A percentile compares a stretch with the other conserved stretches of the same genome.
Conservation (phyloP, 116 monocot genomes). For the Zostera marina region DNA sequence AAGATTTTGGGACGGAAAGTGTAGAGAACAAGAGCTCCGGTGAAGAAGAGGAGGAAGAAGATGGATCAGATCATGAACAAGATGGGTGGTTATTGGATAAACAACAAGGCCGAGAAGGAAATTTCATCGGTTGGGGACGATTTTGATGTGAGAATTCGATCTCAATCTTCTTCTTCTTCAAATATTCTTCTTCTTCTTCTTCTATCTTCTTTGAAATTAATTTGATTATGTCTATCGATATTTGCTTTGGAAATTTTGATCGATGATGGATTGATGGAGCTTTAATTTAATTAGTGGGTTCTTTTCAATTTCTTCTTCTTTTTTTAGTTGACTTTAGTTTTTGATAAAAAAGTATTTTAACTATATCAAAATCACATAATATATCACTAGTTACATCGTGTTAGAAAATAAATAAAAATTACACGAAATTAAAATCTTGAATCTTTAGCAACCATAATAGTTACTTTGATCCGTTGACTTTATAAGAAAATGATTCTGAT, state of each 20-base stretch:
- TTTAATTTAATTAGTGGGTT: not conserved
- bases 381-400: too few species aligned
- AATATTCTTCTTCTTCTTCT: not conserved
- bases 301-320: too few species aligned
- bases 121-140: conserved; percentile 30
- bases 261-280: not conserved
- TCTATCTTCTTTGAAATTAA: not conserved
- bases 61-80: conserved; percentile 46
- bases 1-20: too few species aligned
- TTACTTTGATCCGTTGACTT: too few species aligned
- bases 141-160: conserved; percentile 14
- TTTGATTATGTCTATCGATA: not conserved
- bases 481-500: too few species aligned
- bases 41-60: not conserved
- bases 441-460: too few species aligned
- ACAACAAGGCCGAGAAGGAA: conserved; percentile 30
- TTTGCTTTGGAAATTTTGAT: not conserved
- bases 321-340: too few species aligned
- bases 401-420: too few species aligned
- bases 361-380: too few species aligned
- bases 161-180: too few species aligned
- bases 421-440: too few species aligned
- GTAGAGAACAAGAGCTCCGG: not conserved
- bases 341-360: too few species aligned
- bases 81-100: conserved; percentile 30